Percentiles rank a stretch among this genome's conserved stretches.
Evolutionary conservation across 2,329 filamentous ascomycete genomes (phyloP).

Genomic region (Talaromyces sp.): DNA sequence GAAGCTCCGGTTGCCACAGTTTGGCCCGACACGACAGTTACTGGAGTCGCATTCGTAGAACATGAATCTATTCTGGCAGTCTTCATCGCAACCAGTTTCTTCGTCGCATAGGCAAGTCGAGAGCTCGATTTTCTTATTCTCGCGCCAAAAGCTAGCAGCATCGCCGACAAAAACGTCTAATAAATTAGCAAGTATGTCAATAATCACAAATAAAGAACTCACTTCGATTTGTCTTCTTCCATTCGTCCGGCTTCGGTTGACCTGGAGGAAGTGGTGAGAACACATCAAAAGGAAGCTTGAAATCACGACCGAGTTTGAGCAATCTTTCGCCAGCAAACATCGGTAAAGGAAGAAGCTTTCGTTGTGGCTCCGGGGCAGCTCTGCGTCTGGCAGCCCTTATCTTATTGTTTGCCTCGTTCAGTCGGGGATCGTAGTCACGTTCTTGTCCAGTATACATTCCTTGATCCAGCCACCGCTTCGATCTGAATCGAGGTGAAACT

Average conservation of each 20-base stretch:
- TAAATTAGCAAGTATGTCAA: background rate
- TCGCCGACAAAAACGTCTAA: slow-evolving; percentile 87
- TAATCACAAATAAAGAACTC: slow-evolving; percentile 36
- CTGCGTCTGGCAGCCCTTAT: slow-evolving; percentile 26
- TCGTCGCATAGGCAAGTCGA: slow-evolving; percentile 74
- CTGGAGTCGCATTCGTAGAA: slow-evolving; percentile 90
- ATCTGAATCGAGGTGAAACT: slow-evolving; percentile 32
- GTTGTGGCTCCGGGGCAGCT: slow-evolving; percentile 28
- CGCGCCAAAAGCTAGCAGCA: slow-evolving; percentile 75
- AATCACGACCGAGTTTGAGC: slow-evolving; percentile 71
- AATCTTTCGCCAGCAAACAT: slow-evolving; percentile 73
- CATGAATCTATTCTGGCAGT: slow-evolving; percentile 94
- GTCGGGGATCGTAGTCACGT: slow-evolving; percentile 43
- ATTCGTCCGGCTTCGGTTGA: slow-evolving; percentile 89
- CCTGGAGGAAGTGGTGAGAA: slow-evolving; percentile 82
- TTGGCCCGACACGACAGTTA: slow-evolving; percentile 78
- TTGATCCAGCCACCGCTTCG: slow-evolving; percentile 75
- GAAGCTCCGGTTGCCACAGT: slow-evolving; percentile 86
- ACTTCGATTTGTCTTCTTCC: slow-evolving; percentile 90
- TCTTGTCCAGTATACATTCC: slow-evolving; percentile 85
- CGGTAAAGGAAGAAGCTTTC: slow-evolving; percentile 64
- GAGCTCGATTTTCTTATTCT: slow-evolving; percentile 68
- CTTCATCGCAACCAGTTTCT: slow-evolving; percentile 78
- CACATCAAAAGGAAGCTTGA: slow-evolving; percentile 84
- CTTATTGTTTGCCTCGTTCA: slow-evolving; percentile 49